Evolutionary conservation across 2,329 filamentous ascomycete species (phyloP).

Genomic region (Hypocrella siamensis): DNA sequence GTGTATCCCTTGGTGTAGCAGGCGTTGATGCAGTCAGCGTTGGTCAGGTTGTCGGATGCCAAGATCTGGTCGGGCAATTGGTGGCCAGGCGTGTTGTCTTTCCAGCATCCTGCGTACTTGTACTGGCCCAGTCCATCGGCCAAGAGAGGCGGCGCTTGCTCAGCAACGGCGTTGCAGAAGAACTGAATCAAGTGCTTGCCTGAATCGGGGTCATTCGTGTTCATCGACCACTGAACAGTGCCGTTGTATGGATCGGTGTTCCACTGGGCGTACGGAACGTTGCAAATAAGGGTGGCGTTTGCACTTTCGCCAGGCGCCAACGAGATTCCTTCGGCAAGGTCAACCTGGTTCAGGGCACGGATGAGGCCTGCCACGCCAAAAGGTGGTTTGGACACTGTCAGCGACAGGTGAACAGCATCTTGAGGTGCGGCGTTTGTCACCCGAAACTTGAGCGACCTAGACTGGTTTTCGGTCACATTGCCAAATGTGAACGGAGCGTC

Average conservation of each 20-base stretch:
- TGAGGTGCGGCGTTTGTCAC: constrained; percentile 33
- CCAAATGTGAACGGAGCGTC: constrained; percentile 35
- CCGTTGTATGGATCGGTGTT: constrained; percentile 35
- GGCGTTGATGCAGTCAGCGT: constrained; percentile 26
- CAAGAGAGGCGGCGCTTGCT: constrained; percentile 34
- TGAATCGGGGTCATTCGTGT: constrained; percentile 35
- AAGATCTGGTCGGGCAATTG: constrained; percentile 29
- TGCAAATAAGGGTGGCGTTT: constrained; percentile 36
- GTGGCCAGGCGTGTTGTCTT: constrained; percentile 38
- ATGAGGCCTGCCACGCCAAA: constrained; percentile 39
- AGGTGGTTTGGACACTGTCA: constrained; percentile 46
- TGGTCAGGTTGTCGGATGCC: constrained; percentile 23
- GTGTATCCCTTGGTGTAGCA: constrained; percentile 19
- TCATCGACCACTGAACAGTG: constrained; percentile 37
- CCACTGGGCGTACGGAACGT: constrained; percentile 39
- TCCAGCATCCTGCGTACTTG: constrained; percentile 37
- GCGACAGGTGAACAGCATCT: constrained; percentile 29
- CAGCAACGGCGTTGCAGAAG: constrained; percentile 31
- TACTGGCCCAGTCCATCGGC: constrained; percentile 28
- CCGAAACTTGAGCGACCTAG: constrained; percentile 30
- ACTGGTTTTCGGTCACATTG: constrained; percentile 35
- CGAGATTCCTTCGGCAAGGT: constrained; percentile 39
- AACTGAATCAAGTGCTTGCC: constrained; percentile 38
- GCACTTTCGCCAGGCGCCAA: constrained; percentile 32
- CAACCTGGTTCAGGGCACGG: constrained; percentile 36